These are phyloP conservation scores for Colletotrichum kahawae DNA, from an alignment of 2,329 filamentous ascomycete genomes.

Conservation along the genomic window DNA sequence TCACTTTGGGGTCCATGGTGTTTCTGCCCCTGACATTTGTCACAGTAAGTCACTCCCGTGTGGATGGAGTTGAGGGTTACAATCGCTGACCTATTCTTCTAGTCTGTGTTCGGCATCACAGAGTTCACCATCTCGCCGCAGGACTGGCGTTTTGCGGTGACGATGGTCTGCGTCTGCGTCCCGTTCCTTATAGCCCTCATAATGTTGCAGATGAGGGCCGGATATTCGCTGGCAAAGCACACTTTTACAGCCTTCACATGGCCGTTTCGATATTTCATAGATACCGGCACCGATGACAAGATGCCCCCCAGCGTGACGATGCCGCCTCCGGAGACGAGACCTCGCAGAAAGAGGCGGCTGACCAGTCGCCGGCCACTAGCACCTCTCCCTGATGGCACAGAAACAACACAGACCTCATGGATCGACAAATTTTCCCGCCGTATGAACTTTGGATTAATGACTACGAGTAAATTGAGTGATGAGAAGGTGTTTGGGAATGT, in stretches of 20 bases:
- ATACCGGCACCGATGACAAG: neutral
- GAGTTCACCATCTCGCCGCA: constrained; percentile 44
- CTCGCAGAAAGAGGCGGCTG: constrained; percentile 19
- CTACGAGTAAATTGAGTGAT: neutral
- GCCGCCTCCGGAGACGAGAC: neutral
- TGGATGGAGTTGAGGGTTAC: neutral
- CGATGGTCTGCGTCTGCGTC: constrained; percentile 69
- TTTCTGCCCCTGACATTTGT: constrained; percentile 68
- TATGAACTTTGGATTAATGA: neutral
- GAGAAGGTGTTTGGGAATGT: neutral
- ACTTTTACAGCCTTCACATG: neutral
- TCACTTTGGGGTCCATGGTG: constrained; percentile 66
- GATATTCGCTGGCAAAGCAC: constrained; percentile 15
- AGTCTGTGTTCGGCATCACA: constrained; percentile 61
- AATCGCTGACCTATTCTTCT: neutral
- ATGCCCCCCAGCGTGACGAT: neutral
- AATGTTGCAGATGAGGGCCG: constrained; percentile 47
- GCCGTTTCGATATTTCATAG: neutral
- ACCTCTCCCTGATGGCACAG: neutral
- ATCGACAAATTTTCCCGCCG: neutral
- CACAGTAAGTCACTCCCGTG: constrained; percentile 42
- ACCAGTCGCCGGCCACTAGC: constrained; percentile 1
- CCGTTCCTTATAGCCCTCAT: constrained; percentile 54
- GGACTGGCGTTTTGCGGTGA: constrained; percentile 54
- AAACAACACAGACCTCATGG: neutral